A percentile compares a stretch with the other conserved stretches of the same genome.
These are phyloP conservation scores for Candida orba DNA, from an alignment of 805 yeast species.

Conservation along the genomic window DNA sequence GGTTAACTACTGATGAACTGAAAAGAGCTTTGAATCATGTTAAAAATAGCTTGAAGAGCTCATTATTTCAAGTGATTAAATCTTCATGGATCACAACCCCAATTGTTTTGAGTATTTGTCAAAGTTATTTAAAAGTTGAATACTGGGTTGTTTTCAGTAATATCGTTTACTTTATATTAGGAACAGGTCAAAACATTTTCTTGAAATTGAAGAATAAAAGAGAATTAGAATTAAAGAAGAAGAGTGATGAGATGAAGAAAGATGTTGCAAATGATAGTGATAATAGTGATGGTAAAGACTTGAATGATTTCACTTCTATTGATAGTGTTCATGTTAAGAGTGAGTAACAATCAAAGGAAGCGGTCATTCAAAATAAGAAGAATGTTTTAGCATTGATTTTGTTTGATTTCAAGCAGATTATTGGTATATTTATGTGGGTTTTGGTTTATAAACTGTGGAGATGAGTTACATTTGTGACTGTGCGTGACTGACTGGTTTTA, in stretches of 20 bases:
- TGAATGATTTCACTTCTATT: too few species aligned
- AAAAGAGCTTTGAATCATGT: slow-evolving; percentile 9
- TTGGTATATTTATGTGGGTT: slow-evolving; percentile 13
- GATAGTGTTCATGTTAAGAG: too few species aligned
- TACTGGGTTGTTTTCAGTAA: slow-evolving; percentile 61
- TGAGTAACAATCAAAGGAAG: too few species aligned
- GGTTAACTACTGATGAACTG: slow-evolving; percentile 9
- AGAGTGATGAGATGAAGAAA: slow-evolving; percentile 17
- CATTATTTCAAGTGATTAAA: slow-evolving; percentile 39
- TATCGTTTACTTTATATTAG: slow-evolving; percentile 49
- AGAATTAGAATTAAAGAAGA: slow-evolving; percentile 13
- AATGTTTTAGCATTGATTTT: slow-evolving; percentile 1
- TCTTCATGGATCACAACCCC: slow-evolving; percentile 51
- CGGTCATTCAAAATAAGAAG: neutral
- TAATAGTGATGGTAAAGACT: neutral
- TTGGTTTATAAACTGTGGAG: slow-evolving; percentile 10
- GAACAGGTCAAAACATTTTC: slow-evolving; percentile 54
- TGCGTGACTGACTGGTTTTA: too few species aligned
- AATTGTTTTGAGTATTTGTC: slow-evolving; percentile 46
- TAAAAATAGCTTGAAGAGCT: slow-evolving; percentile 30
- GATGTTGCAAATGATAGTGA: slow-evolving; percentile 10
- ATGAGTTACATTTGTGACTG: neutral
- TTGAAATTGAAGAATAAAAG: slow-evolving; percentile 34
- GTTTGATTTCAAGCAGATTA: slow-evolving; percentile 11
- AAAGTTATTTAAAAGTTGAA: slow-evolving; percentile 47